Percentiles rank a stretch among this genome's conserved stretches.
Evolutionary conservation across 371 early-diverging fungal species (phyloP).

Genomic region (Mortierella sp.): DNA sequence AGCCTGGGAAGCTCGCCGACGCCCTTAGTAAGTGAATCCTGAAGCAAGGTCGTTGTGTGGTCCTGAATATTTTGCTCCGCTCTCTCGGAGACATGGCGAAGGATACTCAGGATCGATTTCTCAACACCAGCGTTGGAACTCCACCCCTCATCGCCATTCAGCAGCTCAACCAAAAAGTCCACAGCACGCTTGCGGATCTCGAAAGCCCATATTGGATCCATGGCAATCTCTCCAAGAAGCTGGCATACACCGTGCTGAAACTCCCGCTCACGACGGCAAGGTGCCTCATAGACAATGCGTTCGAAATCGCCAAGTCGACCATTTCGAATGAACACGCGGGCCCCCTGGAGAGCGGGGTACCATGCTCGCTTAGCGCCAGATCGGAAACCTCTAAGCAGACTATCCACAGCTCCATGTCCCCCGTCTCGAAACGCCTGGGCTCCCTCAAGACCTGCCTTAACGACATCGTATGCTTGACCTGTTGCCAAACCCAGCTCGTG

Average conservation of each 20-base stretch:
- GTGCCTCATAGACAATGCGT: background rate
- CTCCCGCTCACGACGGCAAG: background rate
- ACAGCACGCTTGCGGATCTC: conserved; percentile 1
- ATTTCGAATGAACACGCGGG: background rate
- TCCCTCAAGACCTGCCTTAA: background rate
- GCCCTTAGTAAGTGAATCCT: too few species aligned
- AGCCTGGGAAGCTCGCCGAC: too few species aligned
- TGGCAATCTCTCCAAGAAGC: conserved; percentile 17
- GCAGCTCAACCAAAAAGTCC: background rate
- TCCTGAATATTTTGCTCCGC: background rate
- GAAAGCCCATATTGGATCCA: background rate
- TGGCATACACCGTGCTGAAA: conserved; percentile 24
- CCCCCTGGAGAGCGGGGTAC: conserved; percentile 10
- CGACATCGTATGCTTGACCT: background rate
- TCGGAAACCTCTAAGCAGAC: background rate
- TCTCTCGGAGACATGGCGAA: background rate
- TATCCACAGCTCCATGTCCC: background rate
- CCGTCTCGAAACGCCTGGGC: background rate
- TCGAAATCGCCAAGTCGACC: conserved; percentile 12
- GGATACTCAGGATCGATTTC: background rate
- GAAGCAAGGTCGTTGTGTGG: too few species aligned
- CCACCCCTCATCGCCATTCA: background rate
- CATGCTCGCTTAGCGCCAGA: conserved; percentile 6
- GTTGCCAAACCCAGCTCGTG: background rate
- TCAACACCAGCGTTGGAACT: background rate